These are phyloP conservation scores for Xylaria sp. DNA, from an alignment of 2,329 filamentous ascomycete genomes.

Conservation along the genomic window DNA sequence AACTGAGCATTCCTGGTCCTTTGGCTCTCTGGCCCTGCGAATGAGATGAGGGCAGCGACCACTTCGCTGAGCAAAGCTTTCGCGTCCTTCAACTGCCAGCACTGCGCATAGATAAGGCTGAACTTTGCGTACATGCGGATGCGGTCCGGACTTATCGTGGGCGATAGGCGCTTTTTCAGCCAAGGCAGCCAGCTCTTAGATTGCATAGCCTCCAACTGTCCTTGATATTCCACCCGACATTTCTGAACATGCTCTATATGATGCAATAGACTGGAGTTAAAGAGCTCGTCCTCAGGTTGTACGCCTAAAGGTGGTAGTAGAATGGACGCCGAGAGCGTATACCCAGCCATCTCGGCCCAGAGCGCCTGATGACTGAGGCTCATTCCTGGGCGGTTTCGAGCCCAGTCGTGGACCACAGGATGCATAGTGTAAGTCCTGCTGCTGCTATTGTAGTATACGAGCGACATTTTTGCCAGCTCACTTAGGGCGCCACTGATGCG, in stretches of 20 bases:
- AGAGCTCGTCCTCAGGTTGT: slow-evolving; percentile 3
- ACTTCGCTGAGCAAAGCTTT: slow-evolving; percentile 12
- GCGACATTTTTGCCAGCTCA: neutral
- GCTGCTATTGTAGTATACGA: neutral
- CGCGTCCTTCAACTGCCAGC: slow-evolving; percentile 1
- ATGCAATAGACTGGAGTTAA: slow-evolving; percentile 1
- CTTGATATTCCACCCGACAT: neutral
- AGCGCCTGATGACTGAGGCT: slow-evolving; percentile 18
- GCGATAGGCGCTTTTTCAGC: neutral
- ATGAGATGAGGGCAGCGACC: neutral
- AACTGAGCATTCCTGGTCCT: slow-evolving; percentile 10
- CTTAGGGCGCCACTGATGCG: neutral
- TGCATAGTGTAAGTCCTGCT: neutral
- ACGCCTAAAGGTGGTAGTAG: slow-evolving; percentile 19
- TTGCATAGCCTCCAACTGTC: neutral
- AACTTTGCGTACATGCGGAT: slow-evolving; percentile 27
- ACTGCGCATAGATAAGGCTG: slow-evolving; percentile 20
- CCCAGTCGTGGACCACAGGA: slow-evolving; percentile 23
- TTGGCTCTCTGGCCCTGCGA: neutral
- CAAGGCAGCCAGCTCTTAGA: neutral
- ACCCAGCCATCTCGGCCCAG: slow-evolving; percentile 25
- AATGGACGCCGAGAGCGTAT: slow-evolving; percentile 18
- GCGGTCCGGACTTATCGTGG: neutral
- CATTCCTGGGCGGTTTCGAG: slow-evolving; percentile 19
- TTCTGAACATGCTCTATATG: slow-evolving; percentile 21